Evolutionary conservation across 2,329 filamentous ascomycete species (phyloP).

Genomic region (Aspergillus proliferans): DNA sequence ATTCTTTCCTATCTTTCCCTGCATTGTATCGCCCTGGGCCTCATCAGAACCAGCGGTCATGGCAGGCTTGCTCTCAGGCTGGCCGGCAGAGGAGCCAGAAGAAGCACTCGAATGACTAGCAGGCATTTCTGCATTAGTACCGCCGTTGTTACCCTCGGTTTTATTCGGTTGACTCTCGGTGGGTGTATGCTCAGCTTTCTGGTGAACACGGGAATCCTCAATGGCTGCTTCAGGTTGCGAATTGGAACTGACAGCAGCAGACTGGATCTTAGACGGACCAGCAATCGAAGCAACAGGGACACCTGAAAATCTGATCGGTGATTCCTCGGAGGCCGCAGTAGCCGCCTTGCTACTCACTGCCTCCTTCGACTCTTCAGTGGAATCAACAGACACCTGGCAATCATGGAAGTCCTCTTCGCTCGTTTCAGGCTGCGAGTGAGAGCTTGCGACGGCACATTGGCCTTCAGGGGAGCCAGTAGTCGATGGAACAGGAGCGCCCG

Average conservation of each 20-base stretch:
- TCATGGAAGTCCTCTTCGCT: not conserved
- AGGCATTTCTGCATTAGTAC: no score
- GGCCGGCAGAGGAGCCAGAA: not conserved
- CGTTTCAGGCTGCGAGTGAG: not conserved
- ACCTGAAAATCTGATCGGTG: not conserved
- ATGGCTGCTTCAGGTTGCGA: no score
- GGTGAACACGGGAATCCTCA: no score
- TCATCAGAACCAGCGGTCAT: not conserved
- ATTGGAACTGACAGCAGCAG: no score
- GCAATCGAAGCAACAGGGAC: no score
- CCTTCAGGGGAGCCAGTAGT: no score
- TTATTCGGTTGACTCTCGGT: no score
- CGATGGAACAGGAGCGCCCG: no score
- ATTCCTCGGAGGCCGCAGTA: not conserved
- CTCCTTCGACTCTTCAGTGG: not conserved
- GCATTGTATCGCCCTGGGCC: not conserved
- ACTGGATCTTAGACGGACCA: no score
- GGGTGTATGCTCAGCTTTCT: no score
- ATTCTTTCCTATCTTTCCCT: not conserved
- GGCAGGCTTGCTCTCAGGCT: not conserved
- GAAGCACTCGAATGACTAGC: not conserved
- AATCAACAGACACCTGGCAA: not conserved
- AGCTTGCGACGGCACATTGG: no score
- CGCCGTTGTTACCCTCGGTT: no score
- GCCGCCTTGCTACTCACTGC: not conserved